Evolutionary conservation across 331 rosid species (phyloP), one percentile per base, ranked within the genome.

Genomic region (Rosa hybrid): DNA sequence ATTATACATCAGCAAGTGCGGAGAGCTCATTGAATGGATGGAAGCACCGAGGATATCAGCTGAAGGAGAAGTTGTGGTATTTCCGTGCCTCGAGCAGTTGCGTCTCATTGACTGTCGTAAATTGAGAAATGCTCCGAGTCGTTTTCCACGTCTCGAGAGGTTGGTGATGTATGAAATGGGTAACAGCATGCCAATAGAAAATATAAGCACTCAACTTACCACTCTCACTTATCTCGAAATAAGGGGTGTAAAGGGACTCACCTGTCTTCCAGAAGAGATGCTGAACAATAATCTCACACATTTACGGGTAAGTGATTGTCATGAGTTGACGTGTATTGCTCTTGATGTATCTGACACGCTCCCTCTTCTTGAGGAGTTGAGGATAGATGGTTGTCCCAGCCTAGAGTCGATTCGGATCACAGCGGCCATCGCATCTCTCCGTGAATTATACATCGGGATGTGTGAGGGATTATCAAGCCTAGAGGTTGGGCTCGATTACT

Each of bases 361-460:
- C 12, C 49, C 50, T 27, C 27, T 6, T 50, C 54, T 71, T 0
- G 42, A 71, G 44, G 2, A 6, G 13, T 42, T 71, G 75, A 2
- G 0, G 0, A 12, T 71, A 13, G 0, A 0, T 0, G 0, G 2
- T 0, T 71, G 75, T 13, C 6, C 2, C 49, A 23, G 1, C 10
- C 54, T 70, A 45, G 10, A 45, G 39, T 34, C 39, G 39, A 34
- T 34, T 34, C 39, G 4, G 39, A 34, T 34, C 39, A 34, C 39
- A 34, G 0, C 0, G 39, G 39, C 4, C 39, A 34, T 34, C 39
- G 39, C 39, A 34, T 34, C 39, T 34, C 39, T 34, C 39, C 39
- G 39, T n/a, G n/a, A n/a, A n/a, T n/a, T n/a, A n/a, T n/a, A n/a
- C n/a, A n/a, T n/a, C n/a, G n/a, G n/a, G n/a, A n/a, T n/a, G n/a